These are phyloP conservation scores for Trichoderma sp. DNA, from an alignment of 2,329 filamentous ascomycete species.

Conservation along the genomic window DNA sequence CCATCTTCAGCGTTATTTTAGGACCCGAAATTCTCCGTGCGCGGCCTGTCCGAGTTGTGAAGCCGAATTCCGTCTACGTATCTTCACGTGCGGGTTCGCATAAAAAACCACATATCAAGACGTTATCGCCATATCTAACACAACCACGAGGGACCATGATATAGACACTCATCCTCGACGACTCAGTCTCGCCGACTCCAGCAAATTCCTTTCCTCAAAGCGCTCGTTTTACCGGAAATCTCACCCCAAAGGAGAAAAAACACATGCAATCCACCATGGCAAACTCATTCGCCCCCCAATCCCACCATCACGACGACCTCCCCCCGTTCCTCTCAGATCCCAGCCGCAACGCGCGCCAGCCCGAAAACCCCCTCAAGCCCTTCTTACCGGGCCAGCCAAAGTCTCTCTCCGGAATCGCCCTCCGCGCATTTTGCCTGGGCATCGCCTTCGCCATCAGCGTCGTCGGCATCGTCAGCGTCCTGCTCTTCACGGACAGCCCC, in stretches of 20 bases:
- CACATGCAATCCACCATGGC: constrained; percentile 10
- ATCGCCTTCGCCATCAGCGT: constrained; percentile 39
- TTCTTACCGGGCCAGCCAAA: constrained; percentile 49
- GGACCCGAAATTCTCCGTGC: not conserved
- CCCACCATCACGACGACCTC: not conserved
- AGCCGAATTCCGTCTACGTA: not conserved
- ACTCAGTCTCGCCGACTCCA: not conserved
- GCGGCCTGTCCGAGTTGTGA: not conserved
- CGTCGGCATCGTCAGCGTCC: constrained; percentile 31
- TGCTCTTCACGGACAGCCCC: constrained; percentile 41
- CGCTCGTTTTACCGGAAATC: not conserved
- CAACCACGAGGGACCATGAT: not conserved
- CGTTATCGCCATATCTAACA: not conserved
- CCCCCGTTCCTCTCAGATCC: constrained; percentile 22
- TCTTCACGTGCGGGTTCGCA: not conserved
- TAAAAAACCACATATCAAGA: not conserved
- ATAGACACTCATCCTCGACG: not conserved
- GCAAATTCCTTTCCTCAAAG: not conserved
- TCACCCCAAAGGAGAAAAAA: not conserved
- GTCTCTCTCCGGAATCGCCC: constrained; percentile 58
- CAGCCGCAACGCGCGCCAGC: not conserved
- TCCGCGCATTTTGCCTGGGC: constrained; percentile 56
- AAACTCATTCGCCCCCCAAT: not conserved
- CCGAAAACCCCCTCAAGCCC: constrained; percentile 27
- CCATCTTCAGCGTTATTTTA: not conserved